Conservation (phyloP, 1,284 basidiomycete species). For the Pseudozyma sp. region DNA sequence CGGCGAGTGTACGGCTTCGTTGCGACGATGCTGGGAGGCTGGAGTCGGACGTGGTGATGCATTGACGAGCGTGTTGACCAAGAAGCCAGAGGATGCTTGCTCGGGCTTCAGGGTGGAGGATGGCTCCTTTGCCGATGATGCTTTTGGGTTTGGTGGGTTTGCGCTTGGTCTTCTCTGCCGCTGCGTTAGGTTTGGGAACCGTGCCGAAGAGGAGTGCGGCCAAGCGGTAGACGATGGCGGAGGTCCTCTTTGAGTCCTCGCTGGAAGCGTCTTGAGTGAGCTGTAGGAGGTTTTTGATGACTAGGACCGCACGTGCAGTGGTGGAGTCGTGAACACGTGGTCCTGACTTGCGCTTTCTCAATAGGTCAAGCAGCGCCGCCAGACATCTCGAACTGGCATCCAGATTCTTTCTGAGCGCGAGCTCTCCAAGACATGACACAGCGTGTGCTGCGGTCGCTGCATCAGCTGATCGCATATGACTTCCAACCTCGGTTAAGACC, state of each 20-base stretch:
- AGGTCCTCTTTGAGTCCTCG: slow-evolving; percentile 15
- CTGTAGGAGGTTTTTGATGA: slow-evolving; percentile 43
- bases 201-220: slow-evolving; percentile 55
- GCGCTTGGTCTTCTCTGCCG: slow-evolving; percentile 19
- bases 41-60: slow-evolving; percentile 13
- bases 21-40: neutral
- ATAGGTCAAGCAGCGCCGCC: slow-evolving; percentile 28
- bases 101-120: slow-evolving; percentile 47
- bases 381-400: slow-evolving; percentile 31
- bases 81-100: slow-evolving; percentile 63
- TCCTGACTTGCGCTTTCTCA: slow-evolving; percentile 26
- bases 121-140: slow-evolving; percentile 52
- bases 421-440: slow-evolving; percentile 42
- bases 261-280: slow-evolving; percentile 9
- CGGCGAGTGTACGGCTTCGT: slow-evolving; percentile 48
- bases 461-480: slow-evolving; percentile 39
- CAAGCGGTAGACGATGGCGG: slow-evolving; percentile 50
- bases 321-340: slow-evolving; percentile 25
- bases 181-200: slow-evolving; percentile 5
- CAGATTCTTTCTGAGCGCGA: slow-evolving; percentile 33
- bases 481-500: slow-evolving; percentile 39
- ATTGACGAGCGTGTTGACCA: slow-evolving; percentile 57
- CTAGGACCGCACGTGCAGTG: slow-evolving; percentile 33
- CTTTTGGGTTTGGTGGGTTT: slow-evolving; percentile 30
- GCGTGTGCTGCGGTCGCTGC: slow-evolving; percentile 43